Evolutionary conservation across 805 yeast genomes (phyloP), one percentile per base, ranked within the genome.

Genomic region (Ogataea ganodermae): DNA sequence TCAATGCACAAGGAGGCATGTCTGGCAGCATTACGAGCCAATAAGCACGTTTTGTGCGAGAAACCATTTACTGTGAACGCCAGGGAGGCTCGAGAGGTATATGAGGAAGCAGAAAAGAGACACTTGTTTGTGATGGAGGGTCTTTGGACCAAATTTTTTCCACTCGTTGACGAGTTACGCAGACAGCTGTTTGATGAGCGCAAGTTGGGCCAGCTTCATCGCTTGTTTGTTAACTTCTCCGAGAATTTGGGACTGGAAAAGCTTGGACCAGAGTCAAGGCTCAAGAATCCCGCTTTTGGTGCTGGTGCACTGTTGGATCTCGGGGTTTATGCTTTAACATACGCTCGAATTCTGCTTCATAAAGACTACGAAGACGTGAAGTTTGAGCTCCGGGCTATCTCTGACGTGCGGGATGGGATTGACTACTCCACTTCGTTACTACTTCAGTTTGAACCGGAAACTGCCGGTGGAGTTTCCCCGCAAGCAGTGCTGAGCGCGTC

Each of bases 261-360:
- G 17, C 48, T 68, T 35, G 70, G 72, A 3, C 51, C 55, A 7
- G 56, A 51, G 14, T 66, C 71, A 1, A 61, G 83, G 41, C 56
- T 76, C 46, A 63, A 74, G 46, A 71, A 75, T 57, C 73, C 70
- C 4, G 60, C 63, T 14, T 68, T 77, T 39, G 84, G 80, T 4
- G 86, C 80, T 12, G 84, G 86, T 18, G 76, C 81, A 0, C 57
- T 79, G 38, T 69, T 79, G 53, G 85, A 80, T 58, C 66, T 79
- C 46, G 83, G 84, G 2, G 70, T 79, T 41, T 80, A 80, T 51
- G 63, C 78, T 3, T 51, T 78, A 42, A 78, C 79, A 3, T 79
- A 73, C 55, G 64, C 70, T 14, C 59, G 80, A 45, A 46, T 73
- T 8, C 64, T 74, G 21, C 54, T 74, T 48, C 73, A 72, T 52